Evolutionary conservation across 2,329 filamentous ascomycete genomes (phyloP), one percentile per base, ranked within the genome.

Genomic region (Herpotrichia juniperi): DNA sequence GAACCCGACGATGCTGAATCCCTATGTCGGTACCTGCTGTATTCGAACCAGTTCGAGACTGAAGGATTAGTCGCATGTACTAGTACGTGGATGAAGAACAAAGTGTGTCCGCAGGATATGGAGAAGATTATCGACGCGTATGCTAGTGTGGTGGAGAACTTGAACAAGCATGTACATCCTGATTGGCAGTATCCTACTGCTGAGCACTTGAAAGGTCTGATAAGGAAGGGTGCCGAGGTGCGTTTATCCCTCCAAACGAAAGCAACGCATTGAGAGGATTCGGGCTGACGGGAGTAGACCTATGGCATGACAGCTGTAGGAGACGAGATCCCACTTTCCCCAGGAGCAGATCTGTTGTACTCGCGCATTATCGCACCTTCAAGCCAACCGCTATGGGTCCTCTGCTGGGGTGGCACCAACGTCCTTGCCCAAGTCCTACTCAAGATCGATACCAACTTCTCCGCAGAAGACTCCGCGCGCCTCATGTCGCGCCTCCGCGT

Each of bases 351-450:
- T 45, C 66, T 81, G 1, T 76, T 84, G 4, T 71, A 80, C 16
- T 61, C 75, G 2, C 68, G 72, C 4, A 72, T 81, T 1, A 58
- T 75, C 22, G 62, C 68, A 16, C 67, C 68, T 1, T 74, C 70
- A 1, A 64, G 68, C 1, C 68, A 78, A 9, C 79, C 79, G 3
- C 73, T 84, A 4, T 84, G 80, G 79, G 68, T 83, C 4, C 72
- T 83, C 1, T 73, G 73, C 58, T 84, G 81, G 82, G 81, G 81
- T 11, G 81, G 81, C 14, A 76, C 78, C 22, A 83, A 83, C 51
- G 76, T 78, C 1, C 75, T 84, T 3, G 81, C 81, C 2, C 76
- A 81, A 47, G 79, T 77, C 1, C 70, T 83, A 9, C 62, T 75
- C 24, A 68, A 76, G 14, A 73, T 79, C 34, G 68, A 72, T 24